phyloP scores from a whole-genome alignment of 306 rosid genomes.

The Rubus idaeus region DNA sequence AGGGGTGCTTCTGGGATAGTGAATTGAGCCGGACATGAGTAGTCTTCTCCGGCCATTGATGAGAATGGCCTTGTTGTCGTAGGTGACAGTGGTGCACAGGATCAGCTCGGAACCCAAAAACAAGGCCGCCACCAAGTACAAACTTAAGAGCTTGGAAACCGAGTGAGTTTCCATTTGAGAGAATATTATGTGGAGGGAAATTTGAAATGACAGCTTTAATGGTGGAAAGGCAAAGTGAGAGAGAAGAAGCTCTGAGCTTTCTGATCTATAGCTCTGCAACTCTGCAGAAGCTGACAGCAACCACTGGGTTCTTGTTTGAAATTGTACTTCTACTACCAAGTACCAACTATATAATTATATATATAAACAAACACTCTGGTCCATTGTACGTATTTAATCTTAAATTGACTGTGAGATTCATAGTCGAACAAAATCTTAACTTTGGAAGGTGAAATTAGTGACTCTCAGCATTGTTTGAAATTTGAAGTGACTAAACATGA shows the following conservation, averaged over 20 bases:
- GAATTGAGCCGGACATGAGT: slow-evolving; percentile 94
- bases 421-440: not conserved
- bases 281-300: slow-evolving; percentile 11
- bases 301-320: slow-evolving; percentile 29
- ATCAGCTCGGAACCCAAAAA: slow-evolving; percentile 45
- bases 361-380: not conserved
- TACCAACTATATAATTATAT: too few species aligned
- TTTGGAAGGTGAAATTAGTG: too few species aligned
- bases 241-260: slow-evolving; percentile 18
- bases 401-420: not conserved
- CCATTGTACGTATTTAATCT: not conserved
- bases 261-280: slow-evolving; percentile 34
- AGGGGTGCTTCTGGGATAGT: slow-evolving; percentile 96
- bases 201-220: slow-evolving; percentile 19
- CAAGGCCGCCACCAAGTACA: slow-evolving; percentile 39
- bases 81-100: slow-evolving; percentile 56
- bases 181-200: slow-evolving; percentile 31
- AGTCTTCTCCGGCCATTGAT: slow-evolving; percentile 84
- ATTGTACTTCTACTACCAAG: not conserved
- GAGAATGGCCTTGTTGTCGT: slow-evolving; percentile 78
- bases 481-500: not conserved
- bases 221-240: slow-evolving; percentile 6
- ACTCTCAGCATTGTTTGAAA: too few species aligned
- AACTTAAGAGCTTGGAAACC: slow-evolving; percentile 43
- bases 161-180: slow-evolving; percentile 49